phyloP scores from a whole-genome alignment of 768 basidiomycete genomes.

The Termitomyces sp. region DNA sequence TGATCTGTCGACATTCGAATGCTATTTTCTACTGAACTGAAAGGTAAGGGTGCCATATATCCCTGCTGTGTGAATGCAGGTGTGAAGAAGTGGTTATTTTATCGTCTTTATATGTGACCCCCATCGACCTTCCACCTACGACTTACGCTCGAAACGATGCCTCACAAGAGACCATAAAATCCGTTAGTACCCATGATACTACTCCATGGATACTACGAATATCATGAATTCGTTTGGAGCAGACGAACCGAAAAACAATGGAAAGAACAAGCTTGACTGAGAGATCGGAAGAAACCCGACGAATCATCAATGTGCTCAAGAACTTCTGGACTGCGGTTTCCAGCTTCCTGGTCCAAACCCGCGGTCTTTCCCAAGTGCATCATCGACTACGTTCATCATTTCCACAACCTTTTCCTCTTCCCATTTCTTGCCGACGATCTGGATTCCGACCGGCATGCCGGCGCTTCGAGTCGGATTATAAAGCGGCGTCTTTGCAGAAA shows the following conservation, averaged over 20 bases:
- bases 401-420: constrained; percentile 80
- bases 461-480: constrained; percentile 68
- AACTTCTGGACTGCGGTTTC: constrained; percentile 17
- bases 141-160: not conserved
- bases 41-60: too few relatives aligned
- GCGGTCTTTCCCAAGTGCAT: constrained; percentile 52
- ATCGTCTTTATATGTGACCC: not conserved
- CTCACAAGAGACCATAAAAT: not conserved
- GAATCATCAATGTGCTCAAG: not conserved
- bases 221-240: not conserved
- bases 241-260: not conserved
- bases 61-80: not conserved
- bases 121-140: too few relatives aligned
- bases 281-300: not conserved
- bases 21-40: not conserved
- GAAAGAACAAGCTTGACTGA: not conserved
- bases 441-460: constrained; percentile 80
- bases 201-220: not conserved
- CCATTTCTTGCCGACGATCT: constrained; percentile 74
- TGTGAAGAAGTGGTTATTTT: not conserved
- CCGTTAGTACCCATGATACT: not conserved
- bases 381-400: constrained; percentile 76
- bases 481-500: constrained; percentile 42
- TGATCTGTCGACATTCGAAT: too few relatives aligned
- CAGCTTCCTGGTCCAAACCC: constrained; percentile 69